phyloP scores from a whole-genome alignment of 805 yeast genomes.

The Kurtzmaniella fragi region DNA sequence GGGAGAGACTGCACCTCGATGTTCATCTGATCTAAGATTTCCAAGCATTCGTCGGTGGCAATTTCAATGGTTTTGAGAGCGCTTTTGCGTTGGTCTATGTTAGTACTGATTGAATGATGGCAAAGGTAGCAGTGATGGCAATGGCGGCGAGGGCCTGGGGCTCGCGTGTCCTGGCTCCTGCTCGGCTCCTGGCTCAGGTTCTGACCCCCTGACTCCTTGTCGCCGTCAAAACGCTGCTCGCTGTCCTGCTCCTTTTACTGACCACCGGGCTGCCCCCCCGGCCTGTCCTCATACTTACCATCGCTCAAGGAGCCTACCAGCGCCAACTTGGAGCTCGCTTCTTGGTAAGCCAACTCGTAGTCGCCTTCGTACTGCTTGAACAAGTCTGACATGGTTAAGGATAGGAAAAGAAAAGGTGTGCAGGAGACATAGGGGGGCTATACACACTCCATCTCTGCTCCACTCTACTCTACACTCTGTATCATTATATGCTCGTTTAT shows the following conservation, averaged over 20 bases:
- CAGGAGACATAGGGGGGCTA: too few relatives aligned
- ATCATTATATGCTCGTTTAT: too few relatives aligned
- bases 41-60: constrained; percentile 75
- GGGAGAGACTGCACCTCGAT: constrained; percentile 83
- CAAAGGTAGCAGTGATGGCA: constrained; percentile 6
- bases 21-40: constrained; percentile 79
- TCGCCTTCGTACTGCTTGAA: constrained; percentile 67
- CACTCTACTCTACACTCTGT: too few relatives aligned
- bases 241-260: too few relatives aligned
- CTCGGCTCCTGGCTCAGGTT: background rate
- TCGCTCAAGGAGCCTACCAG: constrained; percentile 48
- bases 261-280: too few relatives aligned
- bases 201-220: background rate
- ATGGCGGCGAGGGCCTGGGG: background rate
- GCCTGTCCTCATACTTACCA: constrained; percentile 25
- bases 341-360: constrained; percentile 63
- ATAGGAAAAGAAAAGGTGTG: background rate
- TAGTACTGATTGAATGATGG: constrained; percentile 3
- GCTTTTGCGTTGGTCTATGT: constrained; percentile 44
- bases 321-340: constrained; percentile 60
- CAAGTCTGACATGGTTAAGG: constrained; percentile 43
- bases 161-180: constrained; percentile 4
- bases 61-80: constrained; percentile 58
- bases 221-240: too few relatives aligned
- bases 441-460: too few relatives aligned